Evolutionary conservation across 805 yeast species (phyloP).

Genomic region (Huiozyma naganishii): DNA sequence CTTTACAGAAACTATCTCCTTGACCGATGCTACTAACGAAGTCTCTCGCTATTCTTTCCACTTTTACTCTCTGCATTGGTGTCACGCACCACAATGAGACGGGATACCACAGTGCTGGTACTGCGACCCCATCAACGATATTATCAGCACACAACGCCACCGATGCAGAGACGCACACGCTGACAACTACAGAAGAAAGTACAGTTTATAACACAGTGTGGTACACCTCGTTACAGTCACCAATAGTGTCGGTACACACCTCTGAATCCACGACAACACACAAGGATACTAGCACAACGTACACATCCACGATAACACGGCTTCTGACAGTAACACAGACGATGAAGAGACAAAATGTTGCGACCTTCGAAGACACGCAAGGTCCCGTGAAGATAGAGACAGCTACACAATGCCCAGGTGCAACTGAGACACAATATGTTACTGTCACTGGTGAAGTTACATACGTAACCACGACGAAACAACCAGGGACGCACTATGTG

Average conservation of each 20-base stretch:
- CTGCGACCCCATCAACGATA: too few relatives aligned
- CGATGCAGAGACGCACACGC: neutral
- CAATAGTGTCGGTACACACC: neutral
- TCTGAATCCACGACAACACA: neutral
- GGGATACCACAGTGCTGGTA: too few relatives aligned
- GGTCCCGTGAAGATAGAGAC: neutral
- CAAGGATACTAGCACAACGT: neutral
- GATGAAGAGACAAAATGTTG: too few relatives aligned
- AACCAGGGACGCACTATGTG: constrained; percentile 2
- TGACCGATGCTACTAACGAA: too few relatives aligned
- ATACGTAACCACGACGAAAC: constrained; percentile 10
- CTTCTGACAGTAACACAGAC: neutral
- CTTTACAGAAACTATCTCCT: too few relatives aligned
- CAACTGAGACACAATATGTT: constrained; percentile 6
- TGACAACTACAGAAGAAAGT: neutral
- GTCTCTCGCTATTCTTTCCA: too few relatives aligned
- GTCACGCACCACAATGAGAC: too few relatives aligned
- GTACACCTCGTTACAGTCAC: neutral
- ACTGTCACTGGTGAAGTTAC: constrained; percentile 14
- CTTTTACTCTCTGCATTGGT: too few relatives aligned
- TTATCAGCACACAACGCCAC: too few relatives aligned
- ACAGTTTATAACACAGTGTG: neutral
- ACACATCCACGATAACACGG: neutral
- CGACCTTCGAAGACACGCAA: neutral
- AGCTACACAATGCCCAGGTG: neutral